Conservation (phyloP, 352 stramenopile genomes). For the Peronospora destructor region DNA sequence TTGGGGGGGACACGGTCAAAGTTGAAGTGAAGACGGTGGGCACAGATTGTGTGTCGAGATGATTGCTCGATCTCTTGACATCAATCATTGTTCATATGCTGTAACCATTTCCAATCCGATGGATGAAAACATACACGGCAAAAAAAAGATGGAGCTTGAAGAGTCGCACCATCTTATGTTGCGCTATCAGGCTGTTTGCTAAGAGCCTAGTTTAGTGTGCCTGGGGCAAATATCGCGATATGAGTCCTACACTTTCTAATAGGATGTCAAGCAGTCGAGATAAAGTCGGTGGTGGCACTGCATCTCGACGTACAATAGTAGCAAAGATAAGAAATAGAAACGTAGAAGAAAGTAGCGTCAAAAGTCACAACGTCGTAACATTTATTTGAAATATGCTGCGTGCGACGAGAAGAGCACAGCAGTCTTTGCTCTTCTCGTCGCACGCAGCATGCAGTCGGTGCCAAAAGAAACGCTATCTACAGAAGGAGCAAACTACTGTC, state of each 20-base stretch:
- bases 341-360: slow-evolving; percentile 26
- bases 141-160: not conserved
- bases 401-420: slow-evolving; percentile 7
- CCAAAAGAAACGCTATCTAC: not conserved
- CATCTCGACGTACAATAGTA: not conserved
- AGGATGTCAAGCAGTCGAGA: not conserved
- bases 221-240: too few relatives aligned
- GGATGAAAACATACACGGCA: not conserved
- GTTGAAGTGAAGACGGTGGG: slow-evolving; percentile 19
- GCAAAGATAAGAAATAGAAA: slow-evolving; percentile 18
- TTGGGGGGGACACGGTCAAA: slow-evolving; percentile 16
- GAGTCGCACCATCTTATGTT: not conserved
- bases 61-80: slow-evolving; percentile 1
- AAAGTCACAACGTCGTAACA: slow-evolving; percentile 26
- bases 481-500: slow-evolving; percentile 39
- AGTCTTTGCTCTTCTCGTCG: not conserved
- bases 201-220: too few relatives aligned
- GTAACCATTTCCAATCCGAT: not conserved
- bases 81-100: not conserved
- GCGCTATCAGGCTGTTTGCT: not conserved
- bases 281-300: not conserved
- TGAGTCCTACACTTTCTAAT: too few relatives aligned
- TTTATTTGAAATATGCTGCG: slow-evolving; percentile 18
- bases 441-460: not conserved
- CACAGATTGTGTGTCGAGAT: not conserved